phyloP scores from a whole-genome alignment of 1,284 basidiomycete species.

The Vanrija humicola region DNA sequence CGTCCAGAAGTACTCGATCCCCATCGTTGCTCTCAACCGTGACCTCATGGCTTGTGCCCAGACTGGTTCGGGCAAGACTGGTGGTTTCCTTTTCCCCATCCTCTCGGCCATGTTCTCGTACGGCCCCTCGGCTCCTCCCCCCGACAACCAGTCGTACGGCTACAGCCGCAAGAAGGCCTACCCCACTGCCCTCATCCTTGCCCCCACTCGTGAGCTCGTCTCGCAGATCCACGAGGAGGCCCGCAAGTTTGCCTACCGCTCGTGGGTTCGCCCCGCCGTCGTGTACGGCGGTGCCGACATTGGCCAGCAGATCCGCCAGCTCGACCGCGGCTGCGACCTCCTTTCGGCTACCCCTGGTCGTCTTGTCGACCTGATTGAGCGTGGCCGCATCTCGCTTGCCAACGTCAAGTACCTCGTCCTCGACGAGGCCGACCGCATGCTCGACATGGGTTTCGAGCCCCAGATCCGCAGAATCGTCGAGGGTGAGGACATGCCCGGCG shows the following conservation, averaged over 20 bases:
- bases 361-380: slow-evolving; percentile 96
- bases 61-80: slow-evolving; percentile 99
- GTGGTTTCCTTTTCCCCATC: slow-evolving; percentile 98
- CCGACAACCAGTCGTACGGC: slow-evolving; percentile 51
- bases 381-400: slow-evolving; percentile 90
- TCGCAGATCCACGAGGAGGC: slow-evolving; percentile 99
- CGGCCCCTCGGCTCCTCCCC: slow-evolving; percentile 66
- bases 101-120: slow-evolving; percentile 86
- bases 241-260: slow-evolving; percentile 98
- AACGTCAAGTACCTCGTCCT: slow-evolving; percentile 98
- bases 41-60: slow-evolving; percentile 99
- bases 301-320: slow-evolving; percentile 84
- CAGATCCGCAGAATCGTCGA: slow-evolving; percentile 98
- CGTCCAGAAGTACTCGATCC: slow-evolving; percentile 99
- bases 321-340: slow-evolving; percentile 96
- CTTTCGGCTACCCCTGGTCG: slow-evolving; percentile 98
- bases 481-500: slow-evolving; percentile 96
- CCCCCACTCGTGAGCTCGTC: slow-evolving; percentile 96
- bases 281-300: slow-evolving; percentile 99
- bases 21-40: slow-evolving; percentile 83
- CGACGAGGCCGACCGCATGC: slow-evolving; percentile 99
- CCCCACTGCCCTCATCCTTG: slow-evolving; percentile 92
- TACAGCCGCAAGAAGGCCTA: slow-evolving; percentile 84
- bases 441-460: slow-evolving; percentile 99
- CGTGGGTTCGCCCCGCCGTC: slow-evolving; percentile 98